Conservation (phyloP, 78 protist genomes). For the Thecamonas trahens region DNA sequence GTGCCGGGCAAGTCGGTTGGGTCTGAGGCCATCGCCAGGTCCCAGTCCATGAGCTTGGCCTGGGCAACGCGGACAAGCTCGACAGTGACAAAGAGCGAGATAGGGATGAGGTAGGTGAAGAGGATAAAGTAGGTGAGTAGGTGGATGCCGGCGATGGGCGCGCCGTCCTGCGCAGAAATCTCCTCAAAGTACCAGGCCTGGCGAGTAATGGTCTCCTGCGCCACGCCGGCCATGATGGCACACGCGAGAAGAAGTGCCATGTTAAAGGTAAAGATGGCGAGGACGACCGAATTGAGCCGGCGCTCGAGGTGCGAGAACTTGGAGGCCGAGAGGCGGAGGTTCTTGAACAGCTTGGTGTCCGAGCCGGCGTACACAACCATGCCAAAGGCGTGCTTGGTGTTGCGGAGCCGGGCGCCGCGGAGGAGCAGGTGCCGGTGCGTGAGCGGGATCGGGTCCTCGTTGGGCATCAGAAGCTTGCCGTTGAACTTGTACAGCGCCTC, state of each 20-base stretch:
- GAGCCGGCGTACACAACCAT: slow-evolving; percentile 23
- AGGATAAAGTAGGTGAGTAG: slow-evolving; percentile 20
- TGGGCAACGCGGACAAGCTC: slow-evolving; percentile 33
- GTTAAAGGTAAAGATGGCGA: slow-evolving; percentile 3
- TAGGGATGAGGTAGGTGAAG: slow-evolving; percentile 26
- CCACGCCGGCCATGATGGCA: background rate
- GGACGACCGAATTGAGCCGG: slow-evolving; percentile 2
- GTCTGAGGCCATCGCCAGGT: slow-evolving; percentile 19
- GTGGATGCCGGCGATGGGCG: background rate
- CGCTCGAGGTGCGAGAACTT: slow-evolving; percentile 27
- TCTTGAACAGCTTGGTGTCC: slow-evolving; percentile 34
- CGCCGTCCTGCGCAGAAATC: background rate
- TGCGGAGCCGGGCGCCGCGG: slow-evolving; percentile 27
- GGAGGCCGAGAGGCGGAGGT: background rate
- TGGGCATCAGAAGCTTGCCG: background rate
- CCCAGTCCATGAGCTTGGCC: slow-evolving; percentile 14
- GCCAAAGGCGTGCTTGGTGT: slow-evolving; percentile 27
- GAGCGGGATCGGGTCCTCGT: background rate
- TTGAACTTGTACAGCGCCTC: slow-evolving; percentile 6
- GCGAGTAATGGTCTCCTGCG: too few relatives aligned
- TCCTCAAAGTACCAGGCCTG: background rate
- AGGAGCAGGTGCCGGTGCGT: background rate
- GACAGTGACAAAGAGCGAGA: slow-evolving; percentile 39
- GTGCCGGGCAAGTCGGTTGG: background rate
- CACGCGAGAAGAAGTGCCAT: background rate